These are phyloP conservation scores for Suillus placidus DNA, from an alignment of 768 basidiomycete genomes.

Conservation along the genomic window DNA sequence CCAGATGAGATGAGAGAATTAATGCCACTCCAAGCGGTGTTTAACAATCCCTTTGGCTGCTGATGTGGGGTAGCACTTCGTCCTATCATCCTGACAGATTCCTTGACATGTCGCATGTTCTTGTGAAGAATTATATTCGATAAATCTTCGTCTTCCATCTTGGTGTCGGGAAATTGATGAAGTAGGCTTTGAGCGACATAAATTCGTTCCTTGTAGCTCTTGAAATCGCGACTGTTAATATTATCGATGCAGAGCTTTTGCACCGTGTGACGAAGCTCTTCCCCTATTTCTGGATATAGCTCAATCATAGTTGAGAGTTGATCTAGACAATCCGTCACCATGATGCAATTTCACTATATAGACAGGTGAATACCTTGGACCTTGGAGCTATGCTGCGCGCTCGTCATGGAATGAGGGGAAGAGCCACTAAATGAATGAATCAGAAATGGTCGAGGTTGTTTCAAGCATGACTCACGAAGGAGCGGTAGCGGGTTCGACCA, in stretches of 20 bases:
- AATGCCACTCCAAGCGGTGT: not conserved
- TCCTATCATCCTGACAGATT: not conserved
- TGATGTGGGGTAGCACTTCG: not conserved
- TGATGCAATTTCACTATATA: not conserved
- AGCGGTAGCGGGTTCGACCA: conserved; percentile 1
- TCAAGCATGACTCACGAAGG: not conserved
- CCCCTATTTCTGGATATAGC: conserved; percentile 18
- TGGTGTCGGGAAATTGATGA: not conserved
- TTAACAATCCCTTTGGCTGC: not conserved
- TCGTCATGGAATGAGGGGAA: too few relatives aligned
- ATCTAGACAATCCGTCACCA: conserved; percentile 8
- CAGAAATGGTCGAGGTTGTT: not conserved
- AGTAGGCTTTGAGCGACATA: conserved; percentile 12
- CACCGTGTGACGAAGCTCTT: conserved; percentile 1
- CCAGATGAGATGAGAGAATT: not conserved
- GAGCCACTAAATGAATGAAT: not conserved
- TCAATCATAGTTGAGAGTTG: conserved; percentile 8
- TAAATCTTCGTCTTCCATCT: not conserved
- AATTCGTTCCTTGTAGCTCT: conserved; percentile 19
- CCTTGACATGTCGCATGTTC: conserved; percentile 4
- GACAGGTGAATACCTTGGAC: not conserved
- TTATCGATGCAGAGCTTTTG: not conserved
- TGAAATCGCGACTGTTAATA: conserved; percentile 16
- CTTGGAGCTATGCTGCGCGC: not conserved
- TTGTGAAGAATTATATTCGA: conserved; percentile 11